These are phyloP conservation scores for Camellia sinensis DNA, from an alignment of 148 eudicot species.

Conservation along the genomic window DNA sequence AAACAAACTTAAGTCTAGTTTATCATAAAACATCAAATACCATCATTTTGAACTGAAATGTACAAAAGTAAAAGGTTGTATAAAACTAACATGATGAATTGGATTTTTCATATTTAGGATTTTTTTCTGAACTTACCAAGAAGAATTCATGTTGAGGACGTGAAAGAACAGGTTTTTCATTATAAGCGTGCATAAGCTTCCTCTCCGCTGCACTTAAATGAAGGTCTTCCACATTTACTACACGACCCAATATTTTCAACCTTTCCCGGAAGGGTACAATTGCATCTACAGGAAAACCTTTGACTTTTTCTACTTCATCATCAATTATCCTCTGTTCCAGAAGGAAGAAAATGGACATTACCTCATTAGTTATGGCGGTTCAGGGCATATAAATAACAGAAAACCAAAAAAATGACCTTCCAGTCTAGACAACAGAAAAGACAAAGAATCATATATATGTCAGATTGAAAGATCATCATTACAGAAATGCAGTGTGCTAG, in stretches of 20 bases:
- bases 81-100: neutral
- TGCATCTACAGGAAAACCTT: slow-evolving; percentile 70
- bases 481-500: neutral
- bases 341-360: neutral
- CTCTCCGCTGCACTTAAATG: slow-evolving; percentile 73
- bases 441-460: neutral
- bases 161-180: slow-evolving; percentile 95
- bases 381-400: neutral
- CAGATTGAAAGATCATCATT: neutral
- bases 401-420: neutral
- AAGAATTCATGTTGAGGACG: slow-evolving; percentile 98
- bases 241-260: slow-evolving; percentile 89
- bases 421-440: neutral
- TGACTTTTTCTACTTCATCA: slow-evolving; percentile 85
- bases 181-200: slow-evolving; percentile 86
- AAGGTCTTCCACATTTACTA: slow-evolving; percentile 82
- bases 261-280: slow-evolving; percentile 81
- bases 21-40: neutral
- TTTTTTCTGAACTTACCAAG: slow-evolving; percentile 38
- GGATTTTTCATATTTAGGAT: neutral
- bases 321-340: slow-evolving; percentile 57
- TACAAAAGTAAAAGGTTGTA: neutral
- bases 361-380: neutral
- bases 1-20: neutral
- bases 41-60: neutral